phyloP scores from a whole-genome alignment of 2,329 filamentous ascomycete genomes.

The Aschersonia sp. region DNA sequence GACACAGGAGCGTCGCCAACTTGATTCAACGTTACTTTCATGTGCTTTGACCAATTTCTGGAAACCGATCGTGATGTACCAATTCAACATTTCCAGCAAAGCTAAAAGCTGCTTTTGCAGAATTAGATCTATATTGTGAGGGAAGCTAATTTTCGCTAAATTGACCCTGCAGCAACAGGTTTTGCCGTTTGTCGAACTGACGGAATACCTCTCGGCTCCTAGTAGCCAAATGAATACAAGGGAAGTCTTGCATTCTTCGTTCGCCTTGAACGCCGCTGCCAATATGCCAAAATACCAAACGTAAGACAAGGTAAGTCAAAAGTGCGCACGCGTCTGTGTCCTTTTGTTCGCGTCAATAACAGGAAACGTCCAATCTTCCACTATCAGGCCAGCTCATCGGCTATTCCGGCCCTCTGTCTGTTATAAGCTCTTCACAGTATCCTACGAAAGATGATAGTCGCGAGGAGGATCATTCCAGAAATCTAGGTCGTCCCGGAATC shows the following conservation, averaged over 20 bases:
- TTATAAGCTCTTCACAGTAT: background rate
- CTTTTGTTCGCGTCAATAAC: background rate
- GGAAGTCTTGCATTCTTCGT: constrained; percentile 13
- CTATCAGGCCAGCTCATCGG: background rate
- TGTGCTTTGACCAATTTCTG: no score
- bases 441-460: constrained; percentile 6
- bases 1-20: no score
- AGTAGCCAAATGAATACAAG: background rate
- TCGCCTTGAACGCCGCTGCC: constrained; percentile 9
- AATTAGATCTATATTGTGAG: no score
- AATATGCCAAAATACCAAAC: constrained; percentile 4
- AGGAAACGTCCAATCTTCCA: background rate
- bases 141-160: no score
- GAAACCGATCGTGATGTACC: no score
- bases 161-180: background rate
- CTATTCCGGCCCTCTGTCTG: background rate
- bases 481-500: constrained; percentile 5
- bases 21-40: no score
- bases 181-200: background rate
- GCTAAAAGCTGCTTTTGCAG: no score
- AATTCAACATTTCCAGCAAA: no score
- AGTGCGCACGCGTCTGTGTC: background rate
- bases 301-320: constrained; percentile 1
- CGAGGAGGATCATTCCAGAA: constrained; percentile 11
- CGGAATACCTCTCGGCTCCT: no score